Conservation (phyloP, 495 filamentous ascomycete genomes). For the Penicillium flavigenum region DNA sequence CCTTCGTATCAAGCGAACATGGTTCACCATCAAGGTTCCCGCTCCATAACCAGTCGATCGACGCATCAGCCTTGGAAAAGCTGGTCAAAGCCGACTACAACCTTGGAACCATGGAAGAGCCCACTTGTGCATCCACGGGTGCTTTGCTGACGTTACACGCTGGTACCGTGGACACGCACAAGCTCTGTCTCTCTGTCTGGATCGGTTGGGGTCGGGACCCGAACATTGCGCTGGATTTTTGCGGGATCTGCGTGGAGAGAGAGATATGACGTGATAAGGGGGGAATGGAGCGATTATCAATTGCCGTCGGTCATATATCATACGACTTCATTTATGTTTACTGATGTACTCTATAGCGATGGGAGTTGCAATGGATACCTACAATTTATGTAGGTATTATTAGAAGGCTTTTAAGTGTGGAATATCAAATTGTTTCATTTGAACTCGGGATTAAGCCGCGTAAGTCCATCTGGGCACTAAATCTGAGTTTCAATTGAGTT, state of each 20-base stretch:
- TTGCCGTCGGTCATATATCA: conserved; percentile 10
- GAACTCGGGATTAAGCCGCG: neutral
- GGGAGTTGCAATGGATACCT: too few species aligned
- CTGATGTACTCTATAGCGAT: too few species aligned
- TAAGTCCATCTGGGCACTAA: neutral
- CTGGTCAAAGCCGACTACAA: neutral
- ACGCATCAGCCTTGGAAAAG: neutral
- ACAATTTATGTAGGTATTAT: neutral
- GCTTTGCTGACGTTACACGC: neutral
- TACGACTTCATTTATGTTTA: neutral
- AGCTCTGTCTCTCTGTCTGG: neutral
- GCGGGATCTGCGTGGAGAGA: conserved; percentile 13
- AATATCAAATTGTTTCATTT: neutral
- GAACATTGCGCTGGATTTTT: neutral
- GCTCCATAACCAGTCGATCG: neutral
- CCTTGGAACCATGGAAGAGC: too few species aligned
- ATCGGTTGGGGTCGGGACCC: conserved; percentile 7
- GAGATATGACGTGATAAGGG: conserved; percentile 12
- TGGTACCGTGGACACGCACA: conserved; percentile 1
- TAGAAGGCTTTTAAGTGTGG: neutral
- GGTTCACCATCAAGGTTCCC: neutral
- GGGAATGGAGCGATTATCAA: conserved; percentile 20
- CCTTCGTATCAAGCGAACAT: too few species aligned
- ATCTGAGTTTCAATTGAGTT: neutral
- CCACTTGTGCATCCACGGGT: neutral